Evolutionary conservation across 257 asterid genomes (phyloP).

Genomic region (Agastache rugosa): DNA sequence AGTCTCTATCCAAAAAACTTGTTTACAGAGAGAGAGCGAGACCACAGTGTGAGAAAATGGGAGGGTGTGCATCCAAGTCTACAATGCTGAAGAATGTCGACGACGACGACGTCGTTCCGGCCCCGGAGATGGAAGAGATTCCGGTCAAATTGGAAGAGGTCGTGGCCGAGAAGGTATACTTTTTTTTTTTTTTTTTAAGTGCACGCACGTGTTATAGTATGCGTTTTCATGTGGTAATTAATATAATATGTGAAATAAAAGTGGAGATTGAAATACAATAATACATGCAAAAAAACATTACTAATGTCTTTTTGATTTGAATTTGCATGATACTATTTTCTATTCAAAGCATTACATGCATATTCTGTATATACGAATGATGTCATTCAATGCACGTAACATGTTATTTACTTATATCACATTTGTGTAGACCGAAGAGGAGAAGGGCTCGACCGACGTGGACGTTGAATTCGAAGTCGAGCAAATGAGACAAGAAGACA

Average conservation of each 20-base stretch:
- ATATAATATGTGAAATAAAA: too few species aligned
- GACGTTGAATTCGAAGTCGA: not conserved
- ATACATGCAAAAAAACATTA: too few species aligned
- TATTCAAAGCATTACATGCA: too few species aligned
- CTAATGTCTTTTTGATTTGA: too few species aligned
- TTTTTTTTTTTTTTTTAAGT: not conserved
- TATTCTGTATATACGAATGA: not conserved
- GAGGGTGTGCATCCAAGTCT: slow-evolving; percentile 60
- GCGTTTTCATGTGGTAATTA: not conserved
- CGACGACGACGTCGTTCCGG: slow-evolving; percentile 27
- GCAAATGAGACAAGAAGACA: slow-evolving; percentile 30
- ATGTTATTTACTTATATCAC: not conserved
- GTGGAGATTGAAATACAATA: too few species aligned
- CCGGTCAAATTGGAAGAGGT: slow-evolving; percentile 28
- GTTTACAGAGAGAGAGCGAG: slow-evolving; percentile 33
- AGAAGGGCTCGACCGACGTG: not conserved
- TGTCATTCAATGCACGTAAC: not conserved
- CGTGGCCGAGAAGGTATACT: not conserved
- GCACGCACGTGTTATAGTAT: not conserved
- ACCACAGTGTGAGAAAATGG: slow-evolving; percentile 43
- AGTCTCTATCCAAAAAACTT: not conserved
- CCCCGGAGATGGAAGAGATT: slow-evolving; percentile 16
- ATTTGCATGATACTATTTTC: too few species aligned
- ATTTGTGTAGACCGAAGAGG: slow-evolving; percentile 26
- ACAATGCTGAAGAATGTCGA: slow-evolving; percentile 47